Evolutionary conservation across 768 basidiomycete genomes (phyloP), one percentile per base, ranked within the genome.

Genomic region (Russula dissimulans): DNA sequence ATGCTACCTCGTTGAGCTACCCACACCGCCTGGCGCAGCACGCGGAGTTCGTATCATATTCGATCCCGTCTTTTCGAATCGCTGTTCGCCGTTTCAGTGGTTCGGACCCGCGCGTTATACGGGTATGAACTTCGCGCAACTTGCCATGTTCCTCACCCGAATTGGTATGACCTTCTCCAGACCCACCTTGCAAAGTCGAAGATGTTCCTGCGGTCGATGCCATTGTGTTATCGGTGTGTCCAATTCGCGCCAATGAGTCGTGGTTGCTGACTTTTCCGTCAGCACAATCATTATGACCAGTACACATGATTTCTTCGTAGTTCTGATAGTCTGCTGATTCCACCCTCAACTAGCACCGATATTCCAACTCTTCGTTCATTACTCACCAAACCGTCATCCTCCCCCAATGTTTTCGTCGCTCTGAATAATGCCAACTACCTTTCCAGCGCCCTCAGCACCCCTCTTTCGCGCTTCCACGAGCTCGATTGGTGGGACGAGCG

Each of bases 401-500:
- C 61, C 3, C 66, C 78, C 0, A 74, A 78, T 55, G 69, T 81
- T 57, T 79, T 81, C 63, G 71, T 78, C 2, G 75, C 78, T 0
- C 71, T 81, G 43, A 78, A 78, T 59, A 80, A 78, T 64, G 60
- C 65, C 3, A 59, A 62, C 29, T 73, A 70, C 65, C 70, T 81
- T 56, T 58, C 55, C 46, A 32, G 44, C 0, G 64, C 65, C 3
- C 60, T 76, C 43, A 70, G 71, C 8, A 69, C 76, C 18, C 65
- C 70, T 1, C 56, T 57, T 6, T 59, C 69, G 5, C 66, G 73
- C 43, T 70, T 78, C 36, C 72, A 76, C 47, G 75, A 76, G 61
- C 69, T 81, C 51, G 81, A 83, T 66, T 83, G 81, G 81, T 81
- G 79, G 78, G 75, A 78, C 39, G 56, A 66, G 29, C 57, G 63